A percentile compares a stretch with the other conserved stretches of the same genome.
These are phyloP conservation scores for Zea luxurians DNA, from an alignment of 176 grass and related monocot genomes.

Conservation along the genomic window DNA sequence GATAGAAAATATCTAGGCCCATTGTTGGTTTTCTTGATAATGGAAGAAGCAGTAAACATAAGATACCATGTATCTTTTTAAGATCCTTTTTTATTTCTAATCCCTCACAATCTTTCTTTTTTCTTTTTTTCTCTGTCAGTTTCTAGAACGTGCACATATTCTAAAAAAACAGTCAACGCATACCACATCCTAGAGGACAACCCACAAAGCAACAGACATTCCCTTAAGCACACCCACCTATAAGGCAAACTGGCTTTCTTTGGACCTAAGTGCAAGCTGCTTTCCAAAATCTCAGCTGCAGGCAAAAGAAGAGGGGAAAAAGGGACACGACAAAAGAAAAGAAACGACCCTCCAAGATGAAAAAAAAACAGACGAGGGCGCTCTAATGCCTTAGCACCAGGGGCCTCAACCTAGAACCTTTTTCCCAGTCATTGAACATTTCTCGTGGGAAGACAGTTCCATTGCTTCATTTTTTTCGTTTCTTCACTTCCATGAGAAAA, in stretches of 20 bases:
- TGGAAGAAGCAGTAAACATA: no score
- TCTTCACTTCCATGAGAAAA: background rate
- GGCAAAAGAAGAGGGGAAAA: background rate
- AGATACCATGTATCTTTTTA: no score
- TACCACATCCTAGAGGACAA: conserved; percentile 29
- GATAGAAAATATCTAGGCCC: no score
- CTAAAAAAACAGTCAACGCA: background rate
- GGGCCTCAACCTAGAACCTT: conserved; percentile 17
- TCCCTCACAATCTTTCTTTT: background rate
- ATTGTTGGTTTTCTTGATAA: no score
- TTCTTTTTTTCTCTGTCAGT: conserved; percentile 26
- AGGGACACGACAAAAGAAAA: background rate
- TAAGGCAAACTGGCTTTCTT: conserved; percentile 33
- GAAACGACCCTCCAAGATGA: conserved; percentile 38
- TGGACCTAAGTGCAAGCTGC: background rate
- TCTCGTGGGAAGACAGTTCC: conserved; percentile 51
- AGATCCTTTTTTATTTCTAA: background rate
- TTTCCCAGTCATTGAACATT: conserved; percentile 66
- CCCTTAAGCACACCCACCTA: background rate
- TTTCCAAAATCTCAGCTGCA: background rate
- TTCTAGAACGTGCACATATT: conserved; percentile 25
- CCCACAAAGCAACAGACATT: conserved; percentile 7
- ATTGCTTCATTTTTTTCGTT: background rate
- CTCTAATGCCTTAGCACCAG: background rate
- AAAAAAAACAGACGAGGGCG: conserved; percentile 38